phyloP scores from a whole-genome alignment of 345 rosid genomes.

The Acer saccharum region DNA sequence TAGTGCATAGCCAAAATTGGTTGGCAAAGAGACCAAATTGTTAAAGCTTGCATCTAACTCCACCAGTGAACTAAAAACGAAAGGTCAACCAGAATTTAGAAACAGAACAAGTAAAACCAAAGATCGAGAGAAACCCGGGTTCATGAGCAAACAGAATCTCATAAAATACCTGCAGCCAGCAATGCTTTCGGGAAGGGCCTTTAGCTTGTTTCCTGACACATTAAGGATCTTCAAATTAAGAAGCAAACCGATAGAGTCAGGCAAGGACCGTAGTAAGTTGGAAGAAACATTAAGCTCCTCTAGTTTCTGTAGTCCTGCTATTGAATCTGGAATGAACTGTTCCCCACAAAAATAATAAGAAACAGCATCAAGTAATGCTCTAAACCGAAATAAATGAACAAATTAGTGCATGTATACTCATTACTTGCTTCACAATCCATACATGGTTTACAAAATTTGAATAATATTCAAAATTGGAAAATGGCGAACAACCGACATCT shows the following conservation, averaged over 20 bases:
- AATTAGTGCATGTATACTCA: background rate
- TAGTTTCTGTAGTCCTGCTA: constrained; percentile 70
- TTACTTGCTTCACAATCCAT: background rate
- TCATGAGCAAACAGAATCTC: background rate
- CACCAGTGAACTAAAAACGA: constrained; percentile 56
- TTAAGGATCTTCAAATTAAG: constrained; percentile 62
- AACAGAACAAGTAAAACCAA: background rate
- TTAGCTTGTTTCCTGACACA: constrained; percentile 77
- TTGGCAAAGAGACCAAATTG: constrained; percentile 63
- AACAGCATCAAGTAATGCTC: background rate
- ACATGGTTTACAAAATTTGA: background rate
- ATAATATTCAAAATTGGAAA: background rate
- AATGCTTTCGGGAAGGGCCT: constrained; percentile 78
- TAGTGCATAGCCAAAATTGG: constrained; percentile 75
- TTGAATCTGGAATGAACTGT: constrained; percentile 87
- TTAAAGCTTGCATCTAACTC: constrained; percentile 93
- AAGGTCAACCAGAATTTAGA: constrained; percentile 6
- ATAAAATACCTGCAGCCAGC: constrained; percentile 55
- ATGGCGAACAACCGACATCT: background rate
- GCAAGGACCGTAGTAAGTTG: constrained; percentile 58
- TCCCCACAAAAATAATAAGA: constrained; percentile 3
- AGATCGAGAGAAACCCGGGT: background rate
- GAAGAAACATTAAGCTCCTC: constrained; percentile 76
- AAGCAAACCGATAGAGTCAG: constrained; percentile 80
- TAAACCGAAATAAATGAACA: background rate